These are phyloP conservation scores for Colletotrichum australisinense DNA, from an alignment of 2,329 filamentous ascomycete genomes.

Conservation along the genomic window DNA sequence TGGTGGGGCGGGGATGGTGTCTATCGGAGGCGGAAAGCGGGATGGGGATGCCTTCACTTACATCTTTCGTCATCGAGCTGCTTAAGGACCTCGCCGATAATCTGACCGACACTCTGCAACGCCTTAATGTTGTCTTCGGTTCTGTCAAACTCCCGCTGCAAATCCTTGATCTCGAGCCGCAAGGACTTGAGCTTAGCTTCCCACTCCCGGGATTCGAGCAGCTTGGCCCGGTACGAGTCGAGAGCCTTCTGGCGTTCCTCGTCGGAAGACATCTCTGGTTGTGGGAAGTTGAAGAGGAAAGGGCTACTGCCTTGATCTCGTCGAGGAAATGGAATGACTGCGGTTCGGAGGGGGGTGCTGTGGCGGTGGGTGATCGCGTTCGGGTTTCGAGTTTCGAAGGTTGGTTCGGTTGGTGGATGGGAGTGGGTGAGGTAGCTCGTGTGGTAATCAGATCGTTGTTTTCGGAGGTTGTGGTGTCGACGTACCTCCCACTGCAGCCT, in stretches of 20 bases:
- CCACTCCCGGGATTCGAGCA: slow-evolving; percentile 97
- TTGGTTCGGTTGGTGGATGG: slow-evolving; percentile 7
- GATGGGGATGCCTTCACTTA: slow-evolving; percentile 59
- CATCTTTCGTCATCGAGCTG: slow-evolving; percentile 99
- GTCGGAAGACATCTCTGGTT: slow-evolving; percentile 61
- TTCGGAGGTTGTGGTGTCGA: slow-evolving; percentile 32
- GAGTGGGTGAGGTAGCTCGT: slow-evolving; percentile 20
- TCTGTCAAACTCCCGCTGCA: slow-evolving; percentile 94
- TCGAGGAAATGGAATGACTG: neutral
- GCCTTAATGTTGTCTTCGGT: slow-evolving; percentile 99
- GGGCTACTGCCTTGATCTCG: neutral
- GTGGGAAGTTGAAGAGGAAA: slow-evolving; percentile 1
- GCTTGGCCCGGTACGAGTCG: slow-evolving; percentile 81
- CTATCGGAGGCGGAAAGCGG: neutral
- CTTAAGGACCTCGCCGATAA: slow-evolving; percentile 98
- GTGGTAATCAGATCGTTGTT: slow-evolving; percentile 34
- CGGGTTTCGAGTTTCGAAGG: neutral
- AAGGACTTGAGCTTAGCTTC: slow-evolving; percentile 96
- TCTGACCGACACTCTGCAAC: slow-evolving; percentile 97
- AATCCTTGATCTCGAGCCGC: slow-evolving; percentile 93
- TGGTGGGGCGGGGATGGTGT: neutral
- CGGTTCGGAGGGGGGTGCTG: neutral
- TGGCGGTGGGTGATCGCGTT: neutral
- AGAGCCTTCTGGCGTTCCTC: slow-evolving; percentile 77
- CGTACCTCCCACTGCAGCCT: slow-evolving; percentile 35